Base-by-base conservation (phyloP, 1,284 basidiomycete genomes). In the Exobasidium rhododendri region DNA sequence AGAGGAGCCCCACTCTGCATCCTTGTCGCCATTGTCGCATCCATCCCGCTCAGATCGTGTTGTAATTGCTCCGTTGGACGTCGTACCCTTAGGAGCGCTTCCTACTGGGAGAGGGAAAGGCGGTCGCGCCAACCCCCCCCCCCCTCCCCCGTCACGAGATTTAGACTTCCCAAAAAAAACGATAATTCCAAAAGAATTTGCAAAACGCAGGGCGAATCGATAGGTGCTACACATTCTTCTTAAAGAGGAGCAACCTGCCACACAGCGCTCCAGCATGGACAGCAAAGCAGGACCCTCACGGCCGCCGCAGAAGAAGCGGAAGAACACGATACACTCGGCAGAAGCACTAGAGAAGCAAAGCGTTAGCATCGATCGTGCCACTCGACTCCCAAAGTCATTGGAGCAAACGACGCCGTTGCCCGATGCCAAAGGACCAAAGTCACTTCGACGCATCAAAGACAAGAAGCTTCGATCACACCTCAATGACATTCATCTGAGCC, bases 401-500 rank as follows among this genome's bases (percentile, higher is more conserved):
- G 69, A 73, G 40, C 68, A 73, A 22, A 63, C 74, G 26, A 62
- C 65, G 22, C 72, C 75, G 1, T 49, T 69, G 4, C 45, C 61
- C 2, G 70, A 71, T 46, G 70, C 67, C 29, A 68, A 68, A 13
- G 69, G 72, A 28, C 77, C 77, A 56, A 75, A 73, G 47, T 64
- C 69, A 2, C 57, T 76, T 50, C 57, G 67, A 22, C 61, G 59
- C 30, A 64, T 77, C 57, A 66, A 67, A 46, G 77, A 79, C 68
- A 78, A 79, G 62, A 78, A 78, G 62, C 66, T 79, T 30, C 71
- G 76, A 14, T 69, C 75, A 32, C 69, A 75, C 40, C 65, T 79
- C n/a, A 58, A 67, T 22, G 60, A 69, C 28, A 69, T 73, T 51
- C 71, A 72, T 52, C 58, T 79, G 17, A 70, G 69, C 7, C 62